Conservation (phyloP, 768 basidiomycete genomes). For the Zangia roseola region DNA sequence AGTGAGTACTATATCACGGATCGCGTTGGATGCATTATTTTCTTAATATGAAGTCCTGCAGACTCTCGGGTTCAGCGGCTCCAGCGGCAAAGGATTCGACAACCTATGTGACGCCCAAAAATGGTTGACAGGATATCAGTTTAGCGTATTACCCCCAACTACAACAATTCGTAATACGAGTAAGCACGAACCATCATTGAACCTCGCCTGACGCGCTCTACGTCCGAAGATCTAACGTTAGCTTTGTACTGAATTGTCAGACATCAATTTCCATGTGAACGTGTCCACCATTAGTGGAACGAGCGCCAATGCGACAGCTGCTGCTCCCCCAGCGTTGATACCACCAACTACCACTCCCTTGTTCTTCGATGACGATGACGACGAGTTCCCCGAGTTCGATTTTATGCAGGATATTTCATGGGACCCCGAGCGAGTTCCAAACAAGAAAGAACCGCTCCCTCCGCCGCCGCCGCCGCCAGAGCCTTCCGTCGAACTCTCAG, state of each 20-base stretch:
- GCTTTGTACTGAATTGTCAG: conserved; percentile 1
- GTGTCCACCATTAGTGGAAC: conserved; percentile 8
- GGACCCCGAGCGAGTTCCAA: not conserved
- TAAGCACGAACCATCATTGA: too few species aligned
- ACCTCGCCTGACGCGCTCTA: too few species aligned
- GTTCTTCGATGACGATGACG: not conserved
- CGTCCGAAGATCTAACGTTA: not conserved
- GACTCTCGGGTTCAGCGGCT: conserved; percentile 31
- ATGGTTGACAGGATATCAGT: conserved; percentile 22
- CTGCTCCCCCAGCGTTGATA: conserved; percentile 6
- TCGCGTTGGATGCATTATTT: too few species aligned
- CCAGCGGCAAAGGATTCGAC: conserved; percentile 34
- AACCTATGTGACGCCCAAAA: conserved; percentile 25
- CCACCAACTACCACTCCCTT: not conserved
- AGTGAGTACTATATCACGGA: conserved; percentile 12
- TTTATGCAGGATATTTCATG: not conserved
- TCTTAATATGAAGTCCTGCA: too few species aligned
- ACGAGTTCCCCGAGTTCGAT: not conserved
- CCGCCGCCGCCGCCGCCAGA: not conserved
- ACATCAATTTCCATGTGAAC: conserved; percentile 21
- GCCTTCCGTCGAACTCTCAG: conserved; percentile 26
- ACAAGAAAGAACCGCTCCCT: not conserved
- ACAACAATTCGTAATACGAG: conserved; percentile 17
- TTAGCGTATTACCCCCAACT: conserved; percentile 3
- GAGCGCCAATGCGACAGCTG: not conserved